Evolutionary conservation across 345 rosid genomes (phyloP), one percentile per base, ranked within the genome.

Genomic region (Hibiscus tridactylites): DNA sequence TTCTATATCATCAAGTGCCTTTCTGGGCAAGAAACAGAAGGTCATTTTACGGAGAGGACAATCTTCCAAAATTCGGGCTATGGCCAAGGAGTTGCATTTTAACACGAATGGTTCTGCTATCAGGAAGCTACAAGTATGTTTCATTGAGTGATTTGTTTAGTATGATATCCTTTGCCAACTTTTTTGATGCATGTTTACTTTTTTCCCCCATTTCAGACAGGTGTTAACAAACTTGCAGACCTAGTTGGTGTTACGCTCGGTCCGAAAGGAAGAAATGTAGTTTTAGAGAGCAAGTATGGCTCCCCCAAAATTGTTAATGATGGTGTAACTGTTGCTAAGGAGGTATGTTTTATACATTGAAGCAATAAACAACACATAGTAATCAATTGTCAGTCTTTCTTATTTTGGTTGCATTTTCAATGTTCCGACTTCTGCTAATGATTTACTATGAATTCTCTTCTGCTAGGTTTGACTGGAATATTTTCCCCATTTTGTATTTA

Each of bases 151-250:
- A 15, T 47, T 67, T 62, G 16, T 47, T 56, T 67, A 44, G 16
- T 10, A n/a, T 39, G 5, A 42, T 37, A 37, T 37, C 42, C 42
- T 37, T 37, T 37, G 42, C 42, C 8, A 1, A 37, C 29, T 71
- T 77, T 62, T 15, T 10, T 71, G 47, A 35, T 10, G 50, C 60
- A 28, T 17, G 62, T 53, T 47, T 49, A 69, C 3, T 65, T 9
- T 10, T n/a, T 65, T 58, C 61, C 60, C 67, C 63, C 67, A n/a
- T 70, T 49, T 59, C 80, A 90, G 99, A 89, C 79, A 66, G 99
- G 99, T 74, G 99, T 92, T 35, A 95, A 95, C 91, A 92, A 89
- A 82, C 99, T 95, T 61, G 99, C 99, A 4, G 98, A 95, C 79
- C 73, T 95, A 49, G 98, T 95, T 56, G 98, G 99, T 71, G 98